Evolutionary conservation across 1,139 yeast species (phyloP), one percentile per base, ranked within the genome.

Genomic region (Wickerhamiella pararugosa): DNA sequence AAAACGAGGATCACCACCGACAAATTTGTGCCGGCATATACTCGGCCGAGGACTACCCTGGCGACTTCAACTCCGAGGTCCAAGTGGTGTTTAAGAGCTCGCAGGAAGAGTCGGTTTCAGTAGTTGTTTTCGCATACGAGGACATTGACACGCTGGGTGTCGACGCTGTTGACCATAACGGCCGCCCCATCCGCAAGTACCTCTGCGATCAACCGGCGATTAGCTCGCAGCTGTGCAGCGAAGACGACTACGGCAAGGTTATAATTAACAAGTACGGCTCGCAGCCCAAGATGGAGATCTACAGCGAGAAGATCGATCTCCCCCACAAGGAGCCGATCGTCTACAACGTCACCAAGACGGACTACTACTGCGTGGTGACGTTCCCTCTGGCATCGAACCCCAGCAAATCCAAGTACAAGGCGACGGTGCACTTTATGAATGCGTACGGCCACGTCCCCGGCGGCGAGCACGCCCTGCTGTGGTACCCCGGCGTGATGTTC

Each of bases 21-120:
- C 92, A 82, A 55, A 75, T 75, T 28, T 90, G 98, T 60, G 71
- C 87, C 7, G 98, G 98, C 34, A 76, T 90, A 73, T 90, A 87
- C 62, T 73, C 90, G 43, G 79, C 78, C 53, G 69, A 75, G 40
- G 94, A 87, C 57, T 83, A 94, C 90, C 81, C 84, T 40, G 97
- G 97, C 35, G 68, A 72, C n/a, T 40, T 41, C 34, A 61, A 61
- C 43, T 53, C 66, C 11, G 56, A 50, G 43, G 56, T 65, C 30
- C 57, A 58, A 7, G 64, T 79, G 41, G 65, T 66, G 36, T 60
- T 80, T 45, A 57, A 55, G 33, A 56, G 54, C 27, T 25, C 25
- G 15, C 47, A 50, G 6, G 54, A 53, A 25, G 54, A 55, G 2
- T 55, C 60, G 7, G 61, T 63, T 25, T 63, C 73, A 44, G 62